Evolutionary conservation across 495 filamentous ascomycete species (phyloP).

Genomic region (Xylaria venustula): DNA sequence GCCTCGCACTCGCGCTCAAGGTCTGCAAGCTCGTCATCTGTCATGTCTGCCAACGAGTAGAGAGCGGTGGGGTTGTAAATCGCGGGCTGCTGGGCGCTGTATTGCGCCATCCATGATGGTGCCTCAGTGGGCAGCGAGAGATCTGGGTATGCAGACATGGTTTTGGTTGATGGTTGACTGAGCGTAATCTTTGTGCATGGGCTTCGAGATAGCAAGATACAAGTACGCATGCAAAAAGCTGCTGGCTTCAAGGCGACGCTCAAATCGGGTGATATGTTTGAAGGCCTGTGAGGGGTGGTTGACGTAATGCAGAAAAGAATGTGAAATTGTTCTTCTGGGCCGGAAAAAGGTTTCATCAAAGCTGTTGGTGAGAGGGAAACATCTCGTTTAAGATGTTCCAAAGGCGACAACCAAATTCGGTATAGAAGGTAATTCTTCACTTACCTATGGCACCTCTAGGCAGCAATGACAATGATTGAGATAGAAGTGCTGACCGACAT

Average conservation of each 20-base stretch:
- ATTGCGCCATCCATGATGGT: not conserved
- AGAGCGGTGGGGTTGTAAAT: not conserved
- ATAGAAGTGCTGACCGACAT: not conserved
- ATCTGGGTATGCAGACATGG: not conserved
- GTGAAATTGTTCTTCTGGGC: no score
- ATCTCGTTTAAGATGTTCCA: no score
- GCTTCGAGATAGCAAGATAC: not conserved
- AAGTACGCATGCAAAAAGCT: not conserved
- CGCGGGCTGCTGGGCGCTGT: not conserved
- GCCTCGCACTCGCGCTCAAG: not conserved
- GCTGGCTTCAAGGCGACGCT: no score
- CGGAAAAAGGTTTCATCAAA: no score
- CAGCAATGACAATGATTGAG: no score
- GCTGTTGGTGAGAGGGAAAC: no score
- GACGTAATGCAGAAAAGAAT: no score
- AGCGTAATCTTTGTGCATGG: not conserved
- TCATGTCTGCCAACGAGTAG: not conserved
- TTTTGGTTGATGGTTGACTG: not conserved
- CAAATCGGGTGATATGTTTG: no score
- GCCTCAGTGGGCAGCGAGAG: not conserved
- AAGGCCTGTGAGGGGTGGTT: no score
- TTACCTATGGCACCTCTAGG: no score
- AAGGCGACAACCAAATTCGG: no score
- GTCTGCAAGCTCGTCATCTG: not conserved
- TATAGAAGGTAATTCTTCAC: no score